These are phyloP conservation scores for Solanum medicagineum DNA, from an alignment of 257 asterid species.

Conservation along the genomic window DNA sequence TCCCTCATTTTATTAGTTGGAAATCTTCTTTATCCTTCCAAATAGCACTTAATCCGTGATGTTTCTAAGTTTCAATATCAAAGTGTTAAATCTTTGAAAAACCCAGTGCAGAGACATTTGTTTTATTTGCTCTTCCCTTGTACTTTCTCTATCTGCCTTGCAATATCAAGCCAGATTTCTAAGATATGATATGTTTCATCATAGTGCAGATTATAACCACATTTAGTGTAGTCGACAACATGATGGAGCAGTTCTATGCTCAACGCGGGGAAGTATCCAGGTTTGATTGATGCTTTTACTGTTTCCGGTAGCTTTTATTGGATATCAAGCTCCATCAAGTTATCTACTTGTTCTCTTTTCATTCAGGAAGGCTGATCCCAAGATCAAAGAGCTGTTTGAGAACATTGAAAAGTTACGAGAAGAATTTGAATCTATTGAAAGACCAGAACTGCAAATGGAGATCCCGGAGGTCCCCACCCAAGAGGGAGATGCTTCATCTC, in stretches of 20 bases:
- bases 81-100: neutral
- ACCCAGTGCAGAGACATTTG: neutral
- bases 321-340: neutral
- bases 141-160: neutral
- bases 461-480: conserved; percentile 26
- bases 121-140: neutral
- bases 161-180: neutral
- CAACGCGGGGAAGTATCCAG: conserved; percentile 55
- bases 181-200: neutral
- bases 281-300: conserved; percentile 17
- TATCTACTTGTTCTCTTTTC: neutral
- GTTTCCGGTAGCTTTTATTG: neutral
- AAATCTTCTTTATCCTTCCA: neutral
- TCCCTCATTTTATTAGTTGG: neutral
- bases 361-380: conserved; percentile 67
- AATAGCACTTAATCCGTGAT: neutral
- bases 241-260: conserved; percentile 78
- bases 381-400: conserved; percentile 62
- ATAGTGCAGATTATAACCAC: conserved; percentile 64
- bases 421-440: conserved; percentile 71
- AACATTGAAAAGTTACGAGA: conserved; percentile 55
- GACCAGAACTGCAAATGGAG: conserved; percentile 88
- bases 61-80: neutral
- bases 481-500: conserved; percentile 21
- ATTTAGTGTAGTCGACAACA: conserved; percentile 84